Conservation (phyloP, 768 basidiomycete genomes). For the Tubosaeta brunneosetosa region DNA sequence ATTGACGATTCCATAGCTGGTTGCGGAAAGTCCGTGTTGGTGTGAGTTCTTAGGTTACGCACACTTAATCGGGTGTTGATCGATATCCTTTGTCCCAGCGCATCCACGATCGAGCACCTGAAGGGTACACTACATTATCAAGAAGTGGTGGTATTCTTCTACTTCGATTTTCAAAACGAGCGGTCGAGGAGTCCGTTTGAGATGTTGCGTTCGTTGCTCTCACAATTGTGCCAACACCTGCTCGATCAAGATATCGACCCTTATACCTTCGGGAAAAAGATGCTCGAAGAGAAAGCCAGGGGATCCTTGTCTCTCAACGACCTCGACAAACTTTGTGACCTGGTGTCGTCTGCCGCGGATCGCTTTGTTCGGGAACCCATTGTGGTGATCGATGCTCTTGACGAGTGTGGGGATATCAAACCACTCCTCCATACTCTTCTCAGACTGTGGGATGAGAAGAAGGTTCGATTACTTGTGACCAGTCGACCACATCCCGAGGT, state of each 20-base stretch:
- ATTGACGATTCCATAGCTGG: background rate
- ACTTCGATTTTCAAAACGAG: background rate
- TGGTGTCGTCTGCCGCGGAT: background rate
- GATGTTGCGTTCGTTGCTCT: too few relatives aligned
- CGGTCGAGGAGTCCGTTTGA: too few relatives aligned
- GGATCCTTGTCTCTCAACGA: background rate
- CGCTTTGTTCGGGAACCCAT: background rate
- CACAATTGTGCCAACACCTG: background rate
- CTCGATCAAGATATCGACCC: background rate
- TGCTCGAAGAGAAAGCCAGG: background rate
- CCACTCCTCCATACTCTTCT: background rate
- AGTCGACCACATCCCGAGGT: background rate
- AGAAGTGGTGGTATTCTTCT: background rate
- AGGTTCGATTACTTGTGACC: too few relatives aligned
- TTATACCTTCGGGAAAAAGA: background rate
- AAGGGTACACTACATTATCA: background rate
- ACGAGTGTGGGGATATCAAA: background rate
- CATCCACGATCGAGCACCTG: background rate
- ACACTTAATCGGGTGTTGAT: background rate
- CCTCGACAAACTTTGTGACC: too few relatives aligned
- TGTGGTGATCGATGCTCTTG: slow-evolving; percentile 3
- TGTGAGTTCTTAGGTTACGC: background rate
- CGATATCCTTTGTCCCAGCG: background rate
- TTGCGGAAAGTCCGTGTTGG: background rate
- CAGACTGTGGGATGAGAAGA: background rate